Evolutionary conservation across 1,284 basidiomycete genomes (phyloP).

Genomic region (Amylostereum areolatum): DNA sequence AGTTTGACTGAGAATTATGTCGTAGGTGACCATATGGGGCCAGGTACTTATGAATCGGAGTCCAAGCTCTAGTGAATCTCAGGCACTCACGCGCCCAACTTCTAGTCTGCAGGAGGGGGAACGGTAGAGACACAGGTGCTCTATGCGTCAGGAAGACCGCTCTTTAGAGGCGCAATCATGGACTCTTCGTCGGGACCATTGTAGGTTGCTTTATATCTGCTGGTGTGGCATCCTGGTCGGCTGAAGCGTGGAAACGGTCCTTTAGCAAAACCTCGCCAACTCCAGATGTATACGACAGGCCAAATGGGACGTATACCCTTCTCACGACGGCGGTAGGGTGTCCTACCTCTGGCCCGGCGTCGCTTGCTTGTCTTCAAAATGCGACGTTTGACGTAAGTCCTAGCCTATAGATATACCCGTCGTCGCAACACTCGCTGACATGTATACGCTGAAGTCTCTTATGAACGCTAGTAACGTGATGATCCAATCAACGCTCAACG

Average conservation of each 20-base stretch:
- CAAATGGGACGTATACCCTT: slow-evolving; percentile 46
- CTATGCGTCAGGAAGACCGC: slow-evolving; percentile 34
- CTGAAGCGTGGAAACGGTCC: not conserved
- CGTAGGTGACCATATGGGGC: slow-evolving; percentile 57
- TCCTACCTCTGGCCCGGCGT: slow-evolving; percentile 27
- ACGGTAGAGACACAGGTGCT: slow-evolving; percentile 45
- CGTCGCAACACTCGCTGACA: too few species aligned
- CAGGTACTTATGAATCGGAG: slow-evolving; percentile 43
- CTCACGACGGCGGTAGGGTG: slow-evolving; percentile 44
- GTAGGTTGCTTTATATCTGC: slow-evolving; percentile 33
- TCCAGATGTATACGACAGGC: slow-evolving; percentile 45
- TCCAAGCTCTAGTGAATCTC: not conserved
- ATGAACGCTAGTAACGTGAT: slow-evolving; percentile 41
- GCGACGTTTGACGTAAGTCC: slow-evolving; percentile 44
- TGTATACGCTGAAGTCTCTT: slow-evolving; percentile 44
- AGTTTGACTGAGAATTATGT: not conserved
- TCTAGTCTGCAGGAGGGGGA: slow-evolving; percentile 53
- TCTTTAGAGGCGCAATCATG: slow-evolving; percentile 50
- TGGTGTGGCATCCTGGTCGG: not conserved
- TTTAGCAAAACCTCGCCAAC: slow-evolving; percentile 51
- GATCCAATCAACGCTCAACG: slow-evolving; percentile 40
- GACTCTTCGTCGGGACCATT: slow-evolving; percentile 53
- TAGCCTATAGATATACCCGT: too few species aligned
- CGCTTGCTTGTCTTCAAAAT: slow-evolving; percentile 40
- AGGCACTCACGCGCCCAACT: too few species aligned